Conservation (phyloP, 148 eudicot species). For the Chenopodium formosanum region DNA sequence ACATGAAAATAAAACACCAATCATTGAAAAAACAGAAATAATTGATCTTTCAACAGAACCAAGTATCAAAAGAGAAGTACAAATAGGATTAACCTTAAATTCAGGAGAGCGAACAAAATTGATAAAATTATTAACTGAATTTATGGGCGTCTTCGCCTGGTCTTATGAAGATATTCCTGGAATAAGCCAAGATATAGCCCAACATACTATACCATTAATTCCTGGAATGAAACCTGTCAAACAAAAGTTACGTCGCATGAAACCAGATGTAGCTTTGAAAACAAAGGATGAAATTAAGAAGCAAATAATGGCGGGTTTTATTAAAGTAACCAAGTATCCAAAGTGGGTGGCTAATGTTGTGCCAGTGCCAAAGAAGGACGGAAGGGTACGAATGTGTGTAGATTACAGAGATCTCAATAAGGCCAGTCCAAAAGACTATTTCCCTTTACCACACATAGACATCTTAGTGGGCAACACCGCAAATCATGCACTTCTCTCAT, state of each 20-base stretch:
- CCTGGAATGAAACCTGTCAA: not conserved
- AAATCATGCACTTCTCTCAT: too few relatives aligned
- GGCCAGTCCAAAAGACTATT: too few relatives aligned
- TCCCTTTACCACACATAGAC: too few relatives aligned
- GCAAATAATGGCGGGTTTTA: too few relatives aligned
- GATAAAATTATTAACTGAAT: not conserved
- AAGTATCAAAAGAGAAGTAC: not conserved
- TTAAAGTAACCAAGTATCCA: too few relatives aligned
- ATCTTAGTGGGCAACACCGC: too few relatives aligned
- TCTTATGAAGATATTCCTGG: not conserved
- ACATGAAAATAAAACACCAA: too few relatives aligned
- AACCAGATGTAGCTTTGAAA: not conserved
- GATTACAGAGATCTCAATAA: too few relatives aligned
- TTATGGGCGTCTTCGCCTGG: not conserved
- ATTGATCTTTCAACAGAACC: not conserved
- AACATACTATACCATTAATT: not conserved
- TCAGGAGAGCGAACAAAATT: not conserved
- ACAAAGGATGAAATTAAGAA: too few relatives aligned
- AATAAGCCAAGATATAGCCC: not conserved
- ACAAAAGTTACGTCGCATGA: not conserved
- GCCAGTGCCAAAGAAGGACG: too few relatives aligned
- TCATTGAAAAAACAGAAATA: not conserved
- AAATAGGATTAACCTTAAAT: not conserved
- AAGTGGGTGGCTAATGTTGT: too few relatives aligned
- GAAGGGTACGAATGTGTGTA: too few relatives aligned